These are phyloP conservation scores for Lactarius trivialis DNA, from an alignment of 768 basidiomycete species.

Conservation along the genomic window DNA sequence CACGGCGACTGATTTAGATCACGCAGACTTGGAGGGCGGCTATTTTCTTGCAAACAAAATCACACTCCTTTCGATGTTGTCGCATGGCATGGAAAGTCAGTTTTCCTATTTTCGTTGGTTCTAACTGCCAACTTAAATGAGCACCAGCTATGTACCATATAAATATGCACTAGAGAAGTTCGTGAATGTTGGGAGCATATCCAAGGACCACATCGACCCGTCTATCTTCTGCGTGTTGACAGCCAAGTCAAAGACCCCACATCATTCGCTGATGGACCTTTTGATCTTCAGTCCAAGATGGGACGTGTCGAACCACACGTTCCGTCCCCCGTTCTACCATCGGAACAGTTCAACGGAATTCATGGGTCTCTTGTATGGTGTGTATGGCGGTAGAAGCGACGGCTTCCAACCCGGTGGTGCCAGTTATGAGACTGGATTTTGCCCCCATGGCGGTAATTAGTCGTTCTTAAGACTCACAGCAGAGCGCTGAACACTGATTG, in stretches of 20 bases:
- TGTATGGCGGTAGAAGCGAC: conserved; percentile 57
- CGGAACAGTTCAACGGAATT: conserved; percentile 58
- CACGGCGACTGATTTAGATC: neutral
- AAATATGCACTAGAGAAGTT: conserved; percentile 64
- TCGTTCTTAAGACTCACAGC: neutral
- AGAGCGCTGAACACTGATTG: neutral
- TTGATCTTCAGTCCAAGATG: conserved; percentile 58
- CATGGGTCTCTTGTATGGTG: conserved; percentile 59
- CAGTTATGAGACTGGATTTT: conserved; percentile 59
- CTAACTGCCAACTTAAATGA: neutral
- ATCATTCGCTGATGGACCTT: conserved; percentile 56
- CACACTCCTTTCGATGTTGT: conserved; percentile 71
- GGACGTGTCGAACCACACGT: conserved; percentile 54
- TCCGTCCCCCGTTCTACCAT: conserved; percentile 65
- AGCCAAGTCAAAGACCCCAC: conserved; percentile 52
- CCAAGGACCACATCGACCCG: conserved; percentile 64
- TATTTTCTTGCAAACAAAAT: conserved; percentile 48
- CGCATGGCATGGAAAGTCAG: conserved; percentile 63
- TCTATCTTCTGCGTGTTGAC: conserved; percentile 65
- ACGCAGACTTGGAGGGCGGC: conserved; percentile 46
- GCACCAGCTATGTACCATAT: conserved; percentile 52
- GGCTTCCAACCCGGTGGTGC: conserved; percentile 56
- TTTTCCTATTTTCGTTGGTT: neutral
- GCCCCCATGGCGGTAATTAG: conserved; percentile 52
- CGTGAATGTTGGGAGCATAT: conserved; percentile 54